phyloP scores from a whole-genome alignment of 768 basidiomycete species.

The Suillus weaverae region DNA sequence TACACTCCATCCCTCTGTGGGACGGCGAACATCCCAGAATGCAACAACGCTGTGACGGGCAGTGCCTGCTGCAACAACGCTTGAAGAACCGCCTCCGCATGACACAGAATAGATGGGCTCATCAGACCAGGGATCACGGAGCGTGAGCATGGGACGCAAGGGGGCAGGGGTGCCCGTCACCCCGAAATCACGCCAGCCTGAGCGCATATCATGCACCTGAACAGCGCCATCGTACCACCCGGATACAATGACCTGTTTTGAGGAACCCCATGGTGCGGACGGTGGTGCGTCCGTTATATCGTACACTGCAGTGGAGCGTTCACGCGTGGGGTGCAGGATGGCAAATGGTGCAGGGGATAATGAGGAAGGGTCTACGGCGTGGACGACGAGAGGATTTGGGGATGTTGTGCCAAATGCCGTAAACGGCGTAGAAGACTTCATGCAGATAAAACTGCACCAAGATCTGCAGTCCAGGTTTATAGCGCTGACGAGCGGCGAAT shows the following conservation, averaged over 20 bases:
- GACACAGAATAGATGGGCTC: slow-evolving; percentile 79
- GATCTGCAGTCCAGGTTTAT: slow-evolving; percentile 53
- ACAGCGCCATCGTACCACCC: slow-evolving; percentile 84
- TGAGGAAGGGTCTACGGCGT: slow-evolving; percentile 48
- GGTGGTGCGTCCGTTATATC: slow-evolving; percentile 62
- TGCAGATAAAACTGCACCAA: slow-evolving; percentile 63
- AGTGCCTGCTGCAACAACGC: slow-evolving; percentile 72
- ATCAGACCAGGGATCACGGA: slow-evolving; percentile 66
- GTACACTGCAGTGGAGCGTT: slow-evolving; percentile 62
- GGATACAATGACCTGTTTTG: slow-evolving; percentile 69
- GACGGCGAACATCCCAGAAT: slow-evolving; percentile 77
- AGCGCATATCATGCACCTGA: slow-evolving; percentile 72
- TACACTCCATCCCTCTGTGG: slow-evolving; percentile 69
- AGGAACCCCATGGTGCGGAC: slow-evolving; percentile 66
- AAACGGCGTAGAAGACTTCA: slow-evolving; percentile 52
- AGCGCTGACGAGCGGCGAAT: slow-evolving; percentile 22
- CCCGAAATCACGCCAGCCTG: slow-evolving; percentile 21
- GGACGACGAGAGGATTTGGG: slow-evolving; percentile 52
- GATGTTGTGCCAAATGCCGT: slow-evolving; percentile 68
- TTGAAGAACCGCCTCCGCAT: slow-evolving; percentile 66
- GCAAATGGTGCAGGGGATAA: slow-evolving; percentile 50
- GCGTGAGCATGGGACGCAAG: slow-evolving; percentile 57
- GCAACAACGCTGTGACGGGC: slow-evolving; percentile 77
- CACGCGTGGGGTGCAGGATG: slow-evolving; percentile 43
- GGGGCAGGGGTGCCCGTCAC: slow-evolving; percentile 28